Conservation (phyloP, 2,329 filamentous ascomycete species). For the Arachnomyces sp. region DNA sequence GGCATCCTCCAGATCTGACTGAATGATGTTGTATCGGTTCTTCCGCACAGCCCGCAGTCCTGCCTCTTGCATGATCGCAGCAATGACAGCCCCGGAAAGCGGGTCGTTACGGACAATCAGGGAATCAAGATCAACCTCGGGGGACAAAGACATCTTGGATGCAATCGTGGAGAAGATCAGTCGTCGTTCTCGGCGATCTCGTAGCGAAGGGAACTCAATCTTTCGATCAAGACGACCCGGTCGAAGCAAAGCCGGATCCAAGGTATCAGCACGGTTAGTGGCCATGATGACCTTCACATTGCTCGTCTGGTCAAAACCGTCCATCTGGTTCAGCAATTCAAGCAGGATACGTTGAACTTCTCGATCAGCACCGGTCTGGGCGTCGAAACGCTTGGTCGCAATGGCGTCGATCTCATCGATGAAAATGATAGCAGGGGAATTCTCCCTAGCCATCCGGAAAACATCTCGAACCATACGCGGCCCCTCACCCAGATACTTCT, state of each 20-base stretch:
- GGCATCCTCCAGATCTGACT: constrained; percentile 90
- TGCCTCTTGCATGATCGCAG: constrained; percentile 98
- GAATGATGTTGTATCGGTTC: constrained; percentile 99
- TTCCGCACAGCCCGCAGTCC: constrained; percentile 89
- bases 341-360: constrained; percentile 98
- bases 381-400: constrained; percentile 97
- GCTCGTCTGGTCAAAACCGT: constrained; percentile 96
- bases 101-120: constrained; percentile 96
- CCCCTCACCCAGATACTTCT: constrained; percentile 96
- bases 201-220: constrained; percentile 95
- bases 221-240: constrained; percentile 94
- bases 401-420: constrained; percentile 99
- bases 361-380: constrained; percentile 93
- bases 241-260: constrained; percentile 88
- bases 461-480: constrained; percentile 98
- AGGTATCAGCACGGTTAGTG: constrained; percentile 93
- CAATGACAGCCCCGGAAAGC: constrained; percentile 88
- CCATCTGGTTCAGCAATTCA: constrained; percentile 98
- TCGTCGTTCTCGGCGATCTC: constrained; percentile 87
- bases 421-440: constrained; percentile 97
- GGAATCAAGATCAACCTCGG: constrained; percentile 92
- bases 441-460: constrained; percentile 97
- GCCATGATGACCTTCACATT: constrained; percentile 99
- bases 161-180: constrained; percentile 98
- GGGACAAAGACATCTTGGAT: constrained; percentile 90